phyloP scores from a whole-genome alignment of 2,329 filamentous ascomycete genomes.

The Fusarium siculi region DNA sequence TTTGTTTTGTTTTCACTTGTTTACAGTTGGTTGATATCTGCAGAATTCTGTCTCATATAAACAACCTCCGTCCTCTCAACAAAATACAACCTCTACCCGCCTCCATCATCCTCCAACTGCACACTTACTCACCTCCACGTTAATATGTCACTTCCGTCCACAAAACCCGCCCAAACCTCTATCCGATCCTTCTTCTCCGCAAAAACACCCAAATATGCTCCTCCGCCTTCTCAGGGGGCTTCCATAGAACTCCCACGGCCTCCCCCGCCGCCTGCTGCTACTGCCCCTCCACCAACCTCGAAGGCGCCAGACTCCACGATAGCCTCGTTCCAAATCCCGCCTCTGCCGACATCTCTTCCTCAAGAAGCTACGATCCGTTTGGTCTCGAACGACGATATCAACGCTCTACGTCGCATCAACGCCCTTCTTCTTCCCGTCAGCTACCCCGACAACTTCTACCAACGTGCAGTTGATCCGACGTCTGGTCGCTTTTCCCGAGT shows the following conservation, averaged over 20 bases:
- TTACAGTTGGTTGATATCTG: neutral
- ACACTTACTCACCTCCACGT: neutral
- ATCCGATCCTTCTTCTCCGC: constrained; percentile 72
- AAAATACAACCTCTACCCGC: neutral
- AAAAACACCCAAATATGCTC: constrained; percentile 54
- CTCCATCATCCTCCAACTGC: neutral
- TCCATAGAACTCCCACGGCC: constrained; percentile 33
- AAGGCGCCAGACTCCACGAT: constrained; percentile 27
- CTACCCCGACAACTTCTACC: constrained; percentile 74
- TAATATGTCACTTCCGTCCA: constrained; percentile 54
- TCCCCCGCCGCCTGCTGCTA: constrained; percentile 31
- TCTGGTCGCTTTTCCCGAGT: constrained; percentile 68
- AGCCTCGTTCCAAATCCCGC: constrained; percentile 38
- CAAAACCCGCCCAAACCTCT: constrained; percentile 60
- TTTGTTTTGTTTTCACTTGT: neutral
- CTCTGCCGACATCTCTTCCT: constrained; percentile 52
- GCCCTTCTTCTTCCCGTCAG: constrained; percentile 70
- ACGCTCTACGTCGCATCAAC: constrained; percentile 72
- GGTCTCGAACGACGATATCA: constrained; percentile 62
- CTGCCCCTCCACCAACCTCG: constrained; percentile 45
- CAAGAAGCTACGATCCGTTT: constrained; percentile 63
- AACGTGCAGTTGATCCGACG: constrained; percentile 60
- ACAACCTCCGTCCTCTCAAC: neutral
- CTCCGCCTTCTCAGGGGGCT: constrained; percentile 46
- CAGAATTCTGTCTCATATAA: neutral